Evolutionary conservation across 805 yeast genomes (phyloP).

Genomic region (Pichia kluyveri): DNA sequence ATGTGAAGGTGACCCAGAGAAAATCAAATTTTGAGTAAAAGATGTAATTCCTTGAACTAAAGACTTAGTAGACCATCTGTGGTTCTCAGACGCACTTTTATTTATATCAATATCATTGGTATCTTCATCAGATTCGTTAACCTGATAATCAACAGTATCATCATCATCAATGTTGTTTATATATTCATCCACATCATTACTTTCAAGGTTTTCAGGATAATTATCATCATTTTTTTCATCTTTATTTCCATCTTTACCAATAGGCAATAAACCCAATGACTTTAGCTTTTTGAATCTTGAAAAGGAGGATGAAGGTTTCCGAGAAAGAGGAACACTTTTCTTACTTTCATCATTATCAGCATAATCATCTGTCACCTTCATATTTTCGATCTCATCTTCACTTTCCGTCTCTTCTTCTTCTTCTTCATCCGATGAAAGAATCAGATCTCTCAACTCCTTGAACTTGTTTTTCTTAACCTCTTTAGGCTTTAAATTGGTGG

Average conservation of each 20-base stretch:
- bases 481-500: slow-evolving; percentile 11
- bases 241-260: not conserved
- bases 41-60: slow-evolving; percentile 23
- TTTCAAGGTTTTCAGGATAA: not conserved
- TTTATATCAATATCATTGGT: not conserved
- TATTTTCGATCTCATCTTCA: not conserved
- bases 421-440: slow-evolving; percentile 12
- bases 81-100: not conserved
- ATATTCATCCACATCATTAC: not conserved
- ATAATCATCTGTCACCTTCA: not conserved
- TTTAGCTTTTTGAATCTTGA: not conserved
- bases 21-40: slow-evolving; percentile 19
- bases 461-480: not conserved
- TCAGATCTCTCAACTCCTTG: not conserved
- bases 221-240: not conserved
- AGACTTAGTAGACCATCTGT: slow-evolving; percentile 19
- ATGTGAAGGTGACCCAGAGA: slow-evolving; percentile 34
- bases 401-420: not conserved
- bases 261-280: not conserved
- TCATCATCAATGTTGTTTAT: not conserved
- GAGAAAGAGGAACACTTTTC: not conserved
- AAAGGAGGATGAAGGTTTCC: not conserved
- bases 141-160: not conserved
- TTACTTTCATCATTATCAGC: no score
- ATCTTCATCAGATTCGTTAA: not conserved